Percentiles rank a stretch among this genome's conserved stretches.
Conservation (phyloP, 805 yeast species). For the Lipomyces yamanashiensis region DNA sequence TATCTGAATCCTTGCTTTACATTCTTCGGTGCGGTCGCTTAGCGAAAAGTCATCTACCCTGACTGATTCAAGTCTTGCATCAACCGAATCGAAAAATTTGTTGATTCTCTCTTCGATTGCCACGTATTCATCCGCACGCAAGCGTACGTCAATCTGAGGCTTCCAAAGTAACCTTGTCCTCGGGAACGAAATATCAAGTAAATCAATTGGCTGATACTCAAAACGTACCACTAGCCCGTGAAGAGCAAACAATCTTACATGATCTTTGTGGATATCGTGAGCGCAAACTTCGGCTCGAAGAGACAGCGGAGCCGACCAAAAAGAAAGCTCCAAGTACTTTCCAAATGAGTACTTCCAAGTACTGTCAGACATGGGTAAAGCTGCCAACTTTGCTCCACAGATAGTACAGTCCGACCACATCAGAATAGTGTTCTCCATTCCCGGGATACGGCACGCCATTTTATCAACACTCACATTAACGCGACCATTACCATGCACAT, state of each 20-base stretch:
- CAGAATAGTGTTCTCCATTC: conserved; percentile 67
- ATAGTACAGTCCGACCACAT: conserved; percentile 91
- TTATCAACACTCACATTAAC: conserved; percentile 76
- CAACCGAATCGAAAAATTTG: conserved; percentile 72
- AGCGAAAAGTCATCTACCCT: conserved; percentile 73
- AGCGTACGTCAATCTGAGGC: conserved; percentile 67
- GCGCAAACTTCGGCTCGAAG: conserved; percentile 69
- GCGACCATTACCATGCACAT: conserved; percentile 86
- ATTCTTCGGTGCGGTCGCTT: conserved; percentile 68
- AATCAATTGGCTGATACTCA: conserved; percentile 75
- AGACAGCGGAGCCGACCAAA: conserved; percentile 67
- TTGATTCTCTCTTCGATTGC: conserved; percentile 58
- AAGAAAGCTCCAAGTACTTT: conserved; percentile 82
- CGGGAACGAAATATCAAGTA: conserved; percentile 81
- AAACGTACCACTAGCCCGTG: conserved; percentile 77
- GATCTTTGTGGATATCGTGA: conserved; percentile 82
- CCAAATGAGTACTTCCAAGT: conserved; percentile 94
- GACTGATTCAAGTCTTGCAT: conserved; percentile 72
- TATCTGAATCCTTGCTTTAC: conserved; percentile 61
- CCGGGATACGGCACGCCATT: conserved; percentile 60
- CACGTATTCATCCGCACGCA: conserved; percentile 67
- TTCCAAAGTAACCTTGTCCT: conserved; percentile 71
- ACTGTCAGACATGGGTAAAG: conserved; percentile 78
- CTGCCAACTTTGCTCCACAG: conserved; percentile 77
- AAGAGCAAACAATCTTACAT: conserved; percentile 80